Conservation (phyloP, 2,329 filamentous ascomycete species). For the Simplicillium aogashimaense region DNA sequence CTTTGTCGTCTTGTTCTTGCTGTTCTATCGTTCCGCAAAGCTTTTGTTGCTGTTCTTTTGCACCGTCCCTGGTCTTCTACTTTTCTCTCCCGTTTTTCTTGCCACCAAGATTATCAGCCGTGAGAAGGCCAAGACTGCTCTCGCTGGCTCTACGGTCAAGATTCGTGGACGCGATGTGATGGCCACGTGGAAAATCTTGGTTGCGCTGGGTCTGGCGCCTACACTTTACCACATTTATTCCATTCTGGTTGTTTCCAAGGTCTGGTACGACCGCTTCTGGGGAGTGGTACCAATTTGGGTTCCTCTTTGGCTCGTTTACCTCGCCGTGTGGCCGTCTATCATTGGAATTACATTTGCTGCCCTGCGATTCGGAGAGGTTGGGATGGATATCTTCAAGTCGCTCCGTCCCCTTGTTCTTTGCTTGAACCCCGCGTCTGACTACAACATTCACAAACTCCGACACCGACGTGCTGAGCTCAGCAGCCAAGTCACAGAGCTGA, state of each 20-base stretch:
- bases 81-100: slow-evolving; percentile 85
- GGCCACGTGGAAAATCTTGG: slow-evolving; percentile 87
- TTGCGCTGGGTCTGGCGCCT: slow-evolving; percentile 76
- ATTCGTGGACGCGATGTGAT: slow-evolving; percentile 82
- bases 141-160: slow-evolving; percentile 81
- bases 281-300: slow-evolving; percentile 74
- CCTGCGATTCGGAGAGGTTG: slow-evolving; percentile 91
- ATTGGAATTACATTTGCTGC: slow-evolving; percentile 85
- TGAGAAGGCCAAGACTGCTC: slow-evolving; percentile 71
- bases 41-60: slow-evolving; percentile 66
- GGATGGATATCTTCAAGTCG: slow-evolving; percentile 97
- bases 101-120: slow-evolving; percentile 74
- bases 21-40: slow-evolving; percentile 74
- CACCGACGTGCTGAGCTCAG: slow-evolving; percentile 64
- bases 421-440: slow-evolving; percentile 73
- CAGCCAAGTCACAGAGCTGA: slow-evolving; percentile 75
- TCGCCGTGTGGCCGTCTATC: slow-evolving; percentile 71
- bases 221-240: slow-evolving; percentile 78
- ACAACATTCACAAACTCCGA: slow-evolving; percentile 72
- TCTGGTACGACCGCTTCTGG: slow-evolving; percentile 71
- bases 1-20: slow-evolving; percentile 61
- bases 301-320: slow-evolving; percentile 66
- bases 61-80: slow-evolving; percentile 74
- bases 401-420: slow-evolving; percentile 79
- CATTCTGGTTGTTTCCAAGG: slow-evolving; percentile 62